A percentile compares a stretch with the other conserved stretches of the same genome.
phyloP scores from a whole-genome alignment of 2,329 filamentous ascomycete species.

The Colletotrichum simmondsii region DNA sequence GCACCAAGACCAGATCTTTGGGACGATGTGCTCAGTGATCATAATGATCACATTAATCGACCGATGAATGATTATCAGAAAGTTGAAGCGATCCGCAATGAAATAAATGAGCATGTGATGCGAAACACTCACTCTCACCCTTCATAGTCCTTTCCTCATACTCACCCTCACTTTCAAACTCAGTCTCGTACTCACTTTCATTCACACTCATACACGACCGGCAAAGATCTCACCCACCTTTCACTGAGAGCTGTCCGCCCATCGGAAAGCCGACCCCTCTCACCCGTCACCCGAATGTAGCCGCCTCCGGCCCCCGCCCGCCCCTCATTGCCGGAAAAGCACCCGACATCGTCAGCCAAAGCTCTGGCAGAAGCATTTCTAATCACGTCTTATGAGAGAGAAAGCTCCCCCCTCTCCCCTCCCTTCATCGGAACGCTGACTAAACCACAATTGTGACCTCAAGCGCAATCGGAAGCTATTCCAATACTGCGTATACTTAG shows the following conservation, averaged over 20 bases:
- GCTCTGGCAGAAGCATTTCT: background rate
- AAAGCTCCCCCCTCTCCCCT: background rate
- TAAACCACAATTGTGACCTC: background rate
- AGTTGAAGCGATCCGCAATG: background rate
- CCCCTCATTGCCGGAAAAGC: background rate
- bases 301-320: background rate
- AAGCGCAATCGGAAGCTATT: background rate
- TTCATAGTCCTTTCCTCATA: too few species aligned
- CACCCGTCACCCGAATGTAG: background rate
- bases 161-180: background rate
- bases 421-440: background rate
- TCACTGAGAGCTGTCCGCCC: background rate
- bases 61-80: accelerated
- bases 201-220: background rate
- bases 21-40: background rate
- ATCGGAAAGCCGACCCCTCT: background rate
- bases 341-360: background rate
- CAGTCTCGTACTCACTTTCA: background rate
- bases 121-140: background rate
- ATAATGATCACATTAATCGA: background rate
- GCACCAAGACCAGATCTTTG: background rate
- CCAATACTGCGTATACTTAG: background rate
- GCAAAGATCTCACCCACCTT: background rate
- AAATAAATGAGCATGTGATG: background rate
- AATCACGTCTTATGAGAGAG: background rate